Base-by-base conservation (phyloP, 2,329 filamentous ascomycete species). In the Helotiales sp. region DNA sequence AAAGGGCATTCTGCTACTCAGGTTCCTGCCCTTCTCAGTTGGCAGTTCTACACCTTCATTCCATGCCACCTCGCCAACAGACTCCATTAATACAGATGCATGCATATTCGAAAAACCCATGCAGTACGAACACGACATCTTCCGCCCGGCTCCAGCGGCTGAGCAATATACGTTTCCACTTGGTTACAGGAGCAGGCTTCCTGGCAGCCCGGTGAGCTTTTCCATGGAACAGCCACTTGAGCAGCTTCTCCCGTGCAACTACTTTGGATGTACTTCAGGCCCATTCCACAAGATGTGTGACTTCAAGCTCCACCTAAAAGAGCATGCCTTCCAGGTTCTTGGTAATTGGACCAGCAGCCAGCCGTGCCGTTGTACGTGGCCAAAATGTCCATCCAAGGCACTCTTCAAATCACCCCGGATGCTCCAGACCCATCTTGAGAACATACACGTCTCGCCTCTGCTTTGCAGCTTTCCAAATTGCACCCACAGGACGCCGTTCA, bases 341-440 rank as follows among this genome's bases (percentile, higher is more conserved):
- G 34, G 40, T 6, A 59, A 47, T 34, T 66, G 64, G 58, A 24
- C 43, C 24, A 30, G 55, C 17, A 30, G 26, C 22, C n/a, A 62
- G 64, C 58, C 58, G 32, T 49, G 40, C 30, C 58, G 37, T 4
- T 68, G 65, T 58, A 26, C 40, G 7, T 68, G 65, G 65, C 49
- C 62, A 1, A 52, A 26, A 17, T 68, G 65, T 30, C 37, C 45
- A 20, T 68, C 65, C 26, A 68, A 61, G 32, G 65, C 65, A 50
- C 52, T 47, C 22, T 68, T 68, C 65, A 64, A 64, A 22, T 57
- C 47, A 17, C 20, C 24, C 1, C 17, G 49, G 22, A 49, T 61
- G 24, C 58, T 64, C 7, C 55, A 62, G 43, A 61, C 55, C 22
- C 65, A 64, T 45, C 40, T 68, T 17, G 55, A 61, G 10, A 68